These are phyloP conservation scores for Epichloe aotearoae DNA, from an alignment of 2,329 filamentous ascomycete species.

Conservation along the genomic window DNA sequence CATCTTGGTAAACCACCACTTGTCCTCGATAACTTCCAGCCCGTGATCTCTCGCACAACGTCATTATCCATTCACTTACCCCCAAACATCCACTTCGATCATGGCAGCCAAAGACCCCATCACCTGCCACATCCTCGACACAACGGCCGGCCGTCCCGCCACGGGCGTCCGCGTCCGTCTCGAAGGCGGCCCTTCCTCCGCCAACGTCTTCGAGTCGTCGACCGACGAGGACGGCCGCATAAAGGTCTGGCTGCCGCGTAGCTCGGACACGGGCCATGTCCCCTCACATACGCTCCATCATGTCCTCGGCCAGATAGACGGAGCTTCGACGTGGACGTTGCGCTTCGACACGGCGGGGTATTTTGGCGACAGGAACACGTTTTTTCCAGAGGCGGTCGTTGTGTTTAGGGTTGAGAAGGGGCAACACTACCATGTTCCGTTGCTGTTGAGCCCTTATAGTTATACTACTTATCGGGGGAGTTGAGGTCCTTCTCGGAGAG, in stretches of 20 bases:
- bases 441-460: conserved; percentile 64
- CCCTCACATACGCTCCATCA: conserved; percentile 45
- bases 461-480: conserved; percentile 71
- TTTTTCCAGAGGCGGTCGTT: conserved; percentile 47
- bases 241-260: conserved; percentile 51
- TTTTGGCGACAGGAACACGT: conserved; percentile 49
- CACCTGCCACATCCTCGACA: conserved; percentile 81
- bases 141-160: conserved; percentile 57
- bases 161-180: conserved; percentile 53
- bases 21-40: too few species aligned
- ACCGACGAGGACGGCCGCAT: conserved; percentile 71
- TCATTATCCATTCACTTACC: background rate
- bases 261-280: conserved; percentile 37
- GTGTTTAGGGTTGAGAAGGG: conserved; percentile 38
- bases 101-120: conserved; percentile 46
- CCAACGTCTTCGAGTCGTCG: conserved; percentile 41
- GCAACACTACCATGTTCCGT: conserved; percentile 68
- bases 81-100: background rate
- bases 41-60: background rate
- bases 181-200: conserved; percentile 21
- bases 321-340: conserved; percentile 49
- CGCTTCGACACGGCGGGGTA: conserved; percentile 61
- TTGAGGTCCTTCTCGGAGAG: conserved; percentile 22
- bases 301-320: conserved; percentile 32
- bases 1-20: too few species aligned